Conservation (phyloP, 345 rosid genomes). For the Gossypium longicalyx region DNA sequence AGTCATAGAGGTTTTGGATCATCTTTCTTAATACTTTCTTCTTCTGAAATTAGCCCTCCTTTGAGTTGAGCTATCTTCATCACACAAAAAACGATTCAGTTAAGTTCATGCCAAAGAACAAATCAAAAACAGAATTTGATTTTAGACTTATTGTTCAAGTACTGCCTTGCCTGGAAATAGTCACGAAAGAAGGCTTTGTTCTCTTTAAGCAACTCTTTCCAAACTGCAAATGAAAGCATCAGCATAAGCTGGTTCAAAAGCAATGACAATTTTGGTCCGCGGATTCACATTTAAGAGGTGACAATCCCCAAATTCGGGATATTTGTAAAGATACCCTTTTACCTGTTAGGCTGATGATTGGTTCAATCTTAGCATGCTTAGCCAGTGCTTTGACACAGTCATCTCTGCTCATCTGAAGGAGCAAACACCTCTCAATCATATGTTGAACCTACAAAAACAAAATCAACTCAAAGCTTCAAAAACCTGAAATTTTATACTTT, state of each 20-base stretch:
- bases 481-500: background rate
- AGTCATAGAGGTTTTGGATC: background rate
- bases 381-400: constrained; percentile 40
- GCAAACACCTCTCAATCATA: constrained; percentile 50
- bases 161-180: constrained; percentile 21
- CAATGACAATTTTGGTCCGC: too few species aligned
- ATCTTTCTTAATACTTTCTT: background rate
- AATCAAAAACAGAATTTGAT: background rate
- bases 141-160: background rate
- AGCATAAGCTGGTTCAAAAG: too few species aligned
- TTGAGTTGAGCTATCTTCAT: background rate
- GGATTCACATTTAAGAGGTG: too few species aligned
- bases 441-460: constrained; percentile 38
- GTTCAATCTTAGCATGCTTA: constrained; percentile 40
- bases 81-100: background rate
- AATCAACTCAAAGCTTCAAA: background rate
- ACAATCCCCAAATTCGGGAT: too few species aligned
- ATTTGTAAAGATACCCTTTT: background rate
- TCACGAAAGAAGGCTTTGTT: constrained; percentile 41
- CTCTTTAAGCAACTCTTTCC: constrained; percentile 49
- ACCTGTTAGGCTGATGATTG: constrained; percentile 42
- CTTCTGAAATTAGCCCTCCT: background rate
- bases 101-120: background rate
- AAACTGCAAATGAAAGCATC: constrained; percentile 27
- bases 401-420: constrained; percentile 43